Evolutionary conservation across 2,329 filamentous ascomycete genomes (phyloP), one percentile per base, ranked within the genome.

Genomic region (Rhytidhysteron rufulum): DNA sequence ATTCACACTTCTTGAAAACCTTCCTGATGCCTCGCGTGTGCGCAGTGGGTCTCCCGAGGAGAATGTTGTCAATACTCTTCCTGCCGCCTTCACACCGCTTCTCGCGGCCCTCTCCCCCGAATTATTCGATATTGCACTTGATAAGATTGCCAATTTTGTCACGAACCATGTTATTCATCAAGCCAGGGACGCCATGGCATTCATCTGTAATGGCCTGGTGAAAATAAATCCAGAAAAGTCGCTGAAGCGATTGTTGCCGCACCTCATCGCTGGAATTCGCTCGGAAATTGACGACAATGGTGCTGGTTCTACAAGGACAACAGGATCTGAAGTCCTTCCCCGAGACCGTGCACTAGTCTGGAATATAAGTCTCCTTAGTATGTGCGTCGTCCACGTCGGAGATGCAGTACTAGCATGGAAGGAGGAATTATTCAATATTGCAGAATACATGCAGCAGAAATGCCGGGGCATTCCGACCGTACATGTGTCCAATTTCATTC

Each of bases 201-300:
- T 95, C 77, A 97, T 97, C 39, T 87, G 91, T 68, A 97, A 96
- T 65, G 87, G 88, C 0, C 75, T 98, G 18, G 95, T 93, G 75
- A 97, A 97, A 68, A 88, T 95, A 51, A 88, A 94, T 53, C 90
- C 94, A 0, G 83, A 91, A 61, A 96, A 96, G 70, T 89, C 93
- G 1, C 74, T 98, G 37, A 93, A 90, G 60, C 81, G 88, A 11
- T 86, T 98, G 40, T 77, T 98, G 22, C 93, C 93, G 1, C 88
- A 95, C 72, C 75, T 97, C 39, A 85, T 95, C 37, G 79, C 87
- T 60, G 90, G 88, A 41, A 98, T 98, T 50, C 86, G 90, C 47
- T 95, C 88, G 45, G 93, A 98, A 65, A 98, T 98, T 50, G 90
- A 95, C 57, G 88, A 91, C 64, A 98, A 97, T 60, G 88, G 91